Base-by-base conservation (phyloP, 192 early-diverging fungal genomes). In the Backusella australiensis region DNA sequence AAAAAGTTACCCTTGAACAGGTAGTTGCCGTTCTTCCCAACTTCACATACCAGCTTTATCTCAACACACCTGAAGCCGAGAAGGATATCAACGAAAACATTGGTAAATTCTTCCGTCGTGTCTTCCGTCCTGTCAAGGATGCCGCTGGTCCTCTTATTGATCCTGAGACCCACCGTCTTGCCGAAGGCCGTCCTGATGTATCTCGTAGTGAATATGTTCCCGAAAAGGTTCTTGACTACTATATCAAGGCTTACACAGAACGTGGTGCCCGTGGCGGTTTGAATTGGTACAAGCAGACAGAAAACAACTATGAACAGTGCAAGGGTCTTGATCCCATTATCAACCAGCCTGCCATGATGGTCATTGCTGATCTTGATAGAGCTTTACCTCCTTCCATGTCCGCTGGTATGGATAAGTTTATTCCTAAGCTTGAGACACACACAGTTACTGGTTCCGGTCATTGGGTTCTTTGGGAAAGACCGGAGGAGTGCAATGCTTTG, bases 211-310 rank as follows among this genome's bases (percentile, higher is more conserved):
- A 80, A 59, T 36, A 36, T 23, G 1, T 78, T 12, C 39, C 74
- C 69, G 63, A 79, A 49, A 63, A 85, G 70, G 88, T 90, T 59
- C 73, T 86, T n/a, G 73, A 86, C 11, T 90, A 89, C 67, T 91
- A 91, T 69, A 79, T 85, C 26, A 72, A 85, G 0, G n/a, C 76
- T 11, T 87, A 76, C 56, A 39, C 81, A 7, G 52, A 77, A 9
- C 71, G 66, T 19, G 84, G 87, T 9, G 83, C 88, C 41, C 86
- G 90, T 67, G 89, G 90, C 3, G 78, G 78, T 12, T 76, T 89
- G 56, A 90, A 93, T 81, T 90, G 81, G 66, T 91, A 91, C 78
- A 81, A 83, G 56, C 79, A 79, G 11, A 72, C 75, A 0, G 32
- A 65, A 44, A 79, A 75, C 19, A 80, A 78, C 19, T 83, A 52